Conservation (phyloP, 139 green algal species). For the Chlamydomonas asymmetrica region DNA sequence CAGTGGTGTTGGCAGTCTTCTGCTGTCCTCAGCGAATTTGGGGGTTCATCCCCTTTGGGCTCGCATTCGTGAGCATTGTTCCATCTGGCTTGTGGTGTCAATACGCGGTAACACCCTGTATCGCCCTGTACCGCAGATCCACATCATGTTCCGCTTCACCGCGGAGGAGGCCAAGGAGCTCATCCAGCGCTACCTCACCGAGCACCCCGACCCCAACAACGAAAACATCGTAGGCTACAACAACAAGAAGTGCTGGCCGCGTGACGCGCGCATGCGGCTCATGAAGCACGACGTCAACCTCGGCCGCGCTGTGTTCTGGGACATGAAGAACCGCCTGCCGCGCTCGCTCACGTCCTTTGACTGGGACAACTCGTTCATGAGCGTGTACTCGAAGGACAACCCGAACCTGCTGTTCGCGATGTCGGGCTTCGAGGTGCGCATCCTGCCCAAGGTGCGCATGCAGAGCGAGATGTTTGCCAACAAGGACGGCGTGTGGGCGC, state of each 20-base stretch:
- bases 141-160: conserved; percentile 79
- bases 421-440: conserved; percentile 96
- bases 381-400: conserved; percentile 97
- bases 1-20: too few relatives aligned
- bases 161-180: conserved; percentile 94
- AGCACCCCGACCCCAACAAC: conserved; percentile 99
- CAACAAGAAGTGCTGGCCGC: conserved; percentile 98
- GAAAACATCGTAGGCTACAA: conserved; percentile 99
- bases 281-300: conserved; percentile 99
- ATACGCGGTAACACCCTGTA: neutral
- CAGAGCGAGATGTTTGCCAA: conserved; percentile 85
- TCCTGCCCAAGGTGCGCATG: conserved; percentile 96
- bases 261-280: conserved; percentile 97
- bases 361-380: conserved; percentile 96
- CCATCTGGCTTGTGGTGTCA: too few relatives aligned
- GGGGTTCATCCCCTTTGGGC: too few relatives aligned
- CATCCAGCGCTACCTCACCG: conserved; percentile 96
- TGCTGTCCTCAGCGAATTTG: too few relatives aligned
- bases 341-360: conserved; percentile 93
- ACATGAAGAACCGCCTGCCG: conserved; percentile 92
- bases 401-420: conserved; percentile 99
- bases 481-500: conserved; percentile 96
- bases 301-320: conserved; percentile 94
- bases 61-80: too few relatives aligned
- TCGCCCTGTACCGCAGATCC: conserved; percentile 27